Evolutionary conservation across 306 rosid species (phyloP).

Genomic region (Hippophae rhamnoides): DNA sequence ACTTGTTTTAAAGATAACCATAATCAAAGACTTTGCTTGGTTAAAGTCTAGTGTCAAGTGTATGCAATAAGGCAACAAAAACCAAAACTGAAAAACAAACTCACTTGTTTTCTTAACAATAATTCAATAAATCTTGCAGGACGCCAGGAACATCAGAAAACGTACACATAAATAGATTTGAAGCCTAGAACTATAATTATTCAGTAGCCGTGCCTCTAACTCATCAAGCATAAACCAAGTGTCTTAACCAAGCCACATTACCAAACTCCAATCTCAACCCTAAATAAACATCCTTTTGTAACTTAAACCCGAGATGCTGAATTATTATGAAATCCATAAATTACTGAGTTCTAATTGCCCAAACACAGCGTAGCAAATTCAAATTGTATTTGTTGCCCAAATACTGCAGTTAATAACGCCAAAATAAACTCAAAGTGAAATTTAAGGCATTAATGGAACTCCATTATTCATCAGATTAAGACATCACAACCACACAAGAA

Average conservation of each 20-base stretch:
- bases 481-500: conserved; percentile 1
- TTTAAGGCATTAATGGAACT: conserved; percentile 1
- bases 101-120: background rate
- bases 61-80: background rate
- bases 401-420: conserved; percentile 1
- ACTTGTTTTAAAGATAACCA: background rate
- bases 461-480: conserved; percentile 4
- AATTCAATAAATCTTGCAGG: background rate
- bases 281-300: background rate
- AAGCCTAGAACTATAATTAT: background rate
- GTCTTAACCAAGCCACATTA: background rate
- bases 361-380: conserved; percentile 2
- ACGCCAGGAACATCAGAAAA: background rate
- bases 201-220: too few relatives aligned
- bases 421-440: conserved; percentile 9
- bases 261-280: background rate
- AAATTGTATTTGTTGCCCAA: background rate
- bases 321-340: background rate
- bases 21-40: background rate
- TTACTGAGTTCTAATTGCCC: conserved; percentile 4
- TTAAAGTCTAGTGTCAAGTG: background rate
- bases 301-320: background rate
- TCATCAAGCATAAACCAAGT: background rate
- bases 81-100: background rate
- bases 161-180: background rate